These are phyloP conservation scores for Rhizopogon rudus DNA, from an alignment of 768 basidiomycete genomes.

Conservation along the genomic window DNA sequence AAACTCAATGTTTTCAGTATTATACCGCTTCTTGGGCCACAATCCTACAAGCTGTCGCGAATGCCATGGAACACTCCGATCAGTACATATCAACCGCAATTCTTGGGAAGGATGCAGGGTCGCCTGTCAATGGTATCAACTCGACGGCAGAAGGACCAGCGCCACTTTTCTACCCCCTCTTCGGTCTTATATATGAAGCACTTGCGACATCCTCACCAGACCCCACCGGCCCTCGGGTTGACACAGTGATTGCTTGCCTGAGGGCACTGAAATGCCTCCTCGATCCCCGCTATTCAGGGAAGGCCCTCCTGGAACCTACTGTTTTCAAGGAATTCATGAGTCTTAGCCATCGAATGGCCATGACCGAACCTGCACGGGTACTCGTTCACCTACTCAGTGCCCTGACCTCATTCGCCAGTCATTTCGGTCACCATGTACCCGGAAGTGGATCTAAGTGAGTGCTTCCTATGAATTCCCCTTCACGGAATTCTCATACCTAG, in stretches of 20 bases:
- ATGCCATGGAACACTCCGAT: constrained; percentile 68
- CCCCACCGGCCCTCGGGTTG: constrained; percentile 41
- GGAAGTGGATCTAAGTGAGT: constrained; percentile 18
- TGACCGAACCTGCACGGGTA: constrained; percentile 74
- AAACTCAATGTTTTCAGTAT: constrained; percentile 48
- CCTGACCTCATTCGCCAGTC: constrained; percentile 50
- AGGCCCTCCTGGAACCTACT: constrained; percentile 71
- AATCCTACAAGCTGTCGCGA: constrained; percentile 82
- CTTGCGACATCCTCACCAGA: constrained; percentile 64
- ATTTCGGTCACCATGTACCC: constrained; percentile 25
- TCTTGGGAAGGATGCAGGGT: constrained; percentile 49
- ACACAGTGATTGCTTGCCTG: constrained; percentile 56
- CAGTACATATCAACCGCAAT: constrained; percentile 72
- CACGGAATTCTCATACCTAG: not conserved
- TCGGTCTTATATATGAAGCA: constrained; percentile 92
- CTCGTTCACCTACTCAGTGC: constrained; percentile 72
- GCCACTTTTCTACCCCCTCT: constrained; percentile 82
- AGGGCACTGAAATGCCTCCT: constrained; percentile 80
- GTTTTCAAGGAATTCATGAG: constrained; percentile 89
- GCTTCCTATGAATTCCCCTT: not conserved
- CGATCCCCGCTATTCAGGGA: constrained; percentile 73
- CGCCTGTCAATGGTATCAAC: constrained; percentile 16
- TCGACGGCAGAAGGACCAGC: constrained; percentile 53
- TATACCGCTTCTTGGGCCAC: constrained; percentile 79
- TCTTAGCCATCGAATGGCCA: constrained; percentile 83